Evolutionary conservation across 148 eudicot genomes (phyloP), one percentile per base, ranked within the genome.

Genomic region (Cornus controversa): DNA sequence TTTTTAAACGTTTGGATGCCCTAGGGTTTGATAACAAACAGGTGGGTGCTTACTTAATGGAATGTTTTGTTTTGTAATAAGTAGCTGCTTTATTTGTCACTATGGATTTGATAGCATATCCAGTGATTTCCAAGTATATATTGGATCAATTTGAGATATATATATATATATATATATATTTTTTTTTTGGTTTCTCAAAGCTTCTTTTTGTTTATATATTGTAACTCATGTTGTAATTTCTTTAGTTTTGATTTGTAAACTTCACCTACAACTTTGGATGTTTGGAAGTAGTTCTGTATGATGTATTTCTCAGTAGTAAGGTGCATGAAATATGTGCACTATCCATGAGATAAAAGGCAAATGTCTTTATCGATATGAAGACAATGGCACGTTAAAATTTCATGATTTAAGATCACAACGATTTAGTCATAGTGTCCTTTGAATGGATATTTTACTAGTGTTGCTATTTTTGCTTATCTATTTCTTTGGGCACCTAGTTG

Each of bases 1-100:
- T 96, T 79, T 84, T 86, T 58, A 96, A 93, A 80, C 97, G 92
- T 65, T 85, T 96, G 87, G 94, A 93, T 87, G 85, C 91, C 40
- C 80, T 92, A 8, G 94, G 92, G 34, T 87, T 90, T 62, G 92
- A 90, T 65, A 93, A 91, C 80, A 89, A 90, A 75, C 94, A 89
- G 98, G 99, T 96, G 74, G 26, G 89, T 83, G 79, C 34, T 34
- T 75, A 2, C 64, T 60, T 22, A 18, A 18, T 60, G 64, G 24
- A 20, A 6, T 60, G 23, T 60, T 60, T 2, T 60, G 24, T 31
- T 40, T 50, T 53, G 66, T 16, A 66, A 13, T 37, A 29, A 58
- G 54, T 7, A 27, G 58, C 67, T 60, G 29, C 69, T 8, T 29
- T 24, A 22, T 36, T 76, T 40, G 31, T 4, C 64, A 60, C 20